Evolutionary conservation across 2,329 filamentous ascomycete species (phyloP), one percentile per base, ranked within the genome.

Genomic region (Cladophialophora exuberans): DNA sequence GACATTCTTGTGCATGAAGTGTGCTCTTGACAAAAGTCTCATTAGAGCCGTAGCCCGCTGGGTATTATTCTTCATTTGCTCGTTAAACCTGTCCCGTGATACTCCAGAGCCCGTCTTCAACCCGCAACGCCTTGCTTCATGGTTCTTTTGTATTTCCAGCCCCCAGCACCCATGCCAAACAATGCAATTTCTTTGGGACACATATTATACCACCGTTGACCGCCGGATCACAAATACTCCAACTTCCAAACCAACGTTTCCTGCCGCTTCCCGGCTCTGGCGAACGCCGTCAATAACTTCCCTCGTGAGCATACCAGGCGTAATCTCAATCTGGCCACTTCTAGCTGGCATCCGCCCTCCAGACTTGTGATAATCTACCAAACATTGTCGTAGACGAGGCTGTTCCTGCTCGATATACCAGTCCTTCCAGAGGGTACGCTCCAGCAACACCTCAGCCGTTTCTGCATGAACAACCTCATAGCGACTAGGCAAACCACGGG

Each of bases 331-430:
- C 22, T 68, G 66, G 6, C 70, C 70, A 7, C 25, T 38, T 3
- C 72, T 70, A 20, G 68, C 59, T 38, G 57, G 70, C 67, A 56
- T 69, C 56, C 61, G 71, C 49, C 45, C 68, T 54, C 54, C 68
- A 65, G 46, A 61, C 52, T 61, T 63, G 48, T 65, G 62, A 52
- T 65, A 65, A 26, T 65, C 61, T 22, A 65, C 55, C 28, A 65
- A 25, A 23, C 62, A 55, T 28, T 64, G 78, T 56, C 81, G 77
- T 46, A 86, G 79, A 11, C 83, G 76, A 9, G 78, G 73, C 62
- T 83, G 83, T 65, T 86, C 84, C 64, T 87, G 84, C 64, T 84
- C 82, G 41, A 83, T 78, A 75, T 81, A 86, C 83, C 83, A 86
- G 52, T 85, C 79, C 26, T 78, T 76, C 84, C 84, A 87, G 2